Evolutionary conservation across 805 yeast genomes (phyloP).

Genomic region (Metschnikowia aberdeeniae): DNA sequence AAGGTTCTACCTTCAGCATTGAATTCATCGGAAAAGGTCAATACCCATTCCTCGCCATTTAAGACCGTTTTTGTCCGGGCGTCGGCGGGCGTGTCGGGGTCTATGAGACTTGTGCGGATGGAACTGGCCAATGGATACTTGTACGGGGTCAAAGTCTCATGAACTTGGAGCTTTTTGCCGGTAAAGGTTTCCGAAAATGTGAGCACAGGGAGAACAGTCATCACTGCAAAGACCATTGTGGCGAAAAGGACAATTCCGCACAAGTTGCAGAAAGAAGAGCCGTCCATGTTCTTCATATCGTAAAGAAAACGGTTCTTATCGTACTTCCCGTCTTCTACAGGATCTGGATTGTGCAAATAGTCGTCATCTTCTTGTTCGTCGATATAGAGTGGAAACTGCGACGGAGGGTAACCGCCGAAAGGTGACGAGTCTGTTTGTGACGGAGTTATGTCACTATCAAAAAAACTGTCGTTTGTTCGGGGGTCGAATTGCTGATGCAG

Average conservation of each 20-base stretch:
- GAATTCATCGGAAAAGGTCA: conserved; percentile 90
- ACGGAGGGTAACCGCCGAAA: conserved; percentile 95
- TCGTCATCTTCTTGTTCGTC: conserved; percentile 96
- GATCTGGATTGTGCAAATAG: conserved; percentile 93
- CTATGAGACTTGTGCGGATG: conserved; percentile 58
- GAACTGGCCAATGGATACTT: conserved; percentile 54
- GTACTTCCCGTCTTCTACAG: conserved; percentile 81
- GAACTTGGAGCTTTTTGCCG: conserved; percentile 25
- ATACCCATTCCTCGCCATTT: conserved; percentile 46
- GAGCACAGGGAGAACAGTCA: conserved; percentile 75
- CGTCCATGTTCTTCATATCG: conserved; percentile 66
- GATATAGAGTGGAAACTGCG: conserved; percentile 87
- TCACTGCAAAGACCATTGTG: conserved; percentile 59
- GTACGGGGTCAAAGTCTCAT: conserved; percentile 51
- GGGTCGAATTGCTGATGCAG: neutral
- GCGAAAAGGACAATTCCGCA: conserved; percentile 54
- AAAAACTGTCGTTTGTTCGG: too few species aligned
- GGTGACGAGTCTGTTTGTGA: conserved; percentile 40
- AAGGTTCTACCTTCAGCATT: conserved; percentile 86
- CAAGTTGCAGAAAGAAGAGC: conserved; percentile 56
- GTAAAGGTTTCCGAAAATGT: conserved; percentile 69
- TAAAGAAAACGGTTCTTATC: conserved; percentile 63
- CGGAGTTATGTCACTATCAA: neutral
- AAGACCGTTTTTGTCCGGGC: conserved; percentile 45
- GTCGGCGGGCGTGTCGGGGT: conserved; percentile 63